Percentiles rank a stretch among this genome's conserved stretches.
phyloP scores from a whole-genome alignment of 2,329 filamentous ascomycete genomes.

The Mariannaea sp. region DNA sequence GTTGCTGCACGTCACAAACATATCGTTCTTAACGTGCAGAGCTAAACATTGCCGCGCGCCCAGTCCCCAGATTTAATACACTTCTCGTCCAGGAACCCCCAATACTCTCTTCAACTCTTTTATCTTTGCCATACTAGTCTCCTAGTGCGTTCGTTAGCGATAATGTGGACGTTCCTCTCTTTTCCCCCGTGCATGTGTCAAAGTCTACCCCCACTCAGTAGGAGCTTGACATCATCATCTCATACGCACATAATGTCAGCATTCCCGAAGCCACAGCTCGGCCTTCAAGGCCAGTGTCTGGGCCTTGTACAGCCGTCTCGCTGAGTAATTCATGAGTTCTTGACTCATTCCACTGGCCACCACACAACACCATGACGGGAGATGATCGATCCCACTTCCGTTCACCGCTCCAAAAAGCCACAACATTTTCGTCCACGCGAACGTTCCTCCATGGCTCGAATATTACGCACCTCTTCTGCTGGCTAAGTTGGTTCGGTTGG shows the following conservation, averaged over 20 bases:
- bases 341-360: conserved; percentile 15
- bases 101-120: background rate
- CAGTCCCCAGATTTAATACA: conserved; percentile 16
- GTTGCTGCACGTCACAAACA: conserved; percentile 30
- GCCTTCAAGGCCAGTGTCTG: background rate
- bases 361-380: conserved; percentile 24
- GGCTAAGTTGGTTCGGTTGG: conserved; percentile 17
- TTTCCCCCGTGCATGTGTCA: too few species aligned
- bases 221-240: too few species aligned
- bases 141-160: background rate
- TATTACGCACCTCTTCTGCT: conserved; percentile 18
- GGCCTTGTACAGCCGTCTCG: background rate
- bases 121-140: background rate
- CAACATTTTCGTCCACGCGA: conserved; percentile 12
- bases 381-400: conserved; percentile 26
- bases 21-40: conserved; percentile 14
- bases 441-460: conserved; percentile 13
- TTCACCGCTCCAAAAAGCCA: conserved; percentile 31
- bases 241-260: too few species aligned
- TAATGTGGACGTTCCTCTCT: too few species aligned
- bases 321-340: conserved; percentile 1
- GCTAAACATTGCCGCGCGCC: conserved; percentile 7
- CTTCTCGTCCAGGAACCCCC: conserved; percentile 4
- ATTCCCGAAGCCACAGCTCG: too few species aligned
- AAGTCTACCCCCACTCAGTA: too few species aligned